Base-by-base conservation (phyloP, 768 basidiomycete species). In the Rhizopogon salebrosus region DNA sequence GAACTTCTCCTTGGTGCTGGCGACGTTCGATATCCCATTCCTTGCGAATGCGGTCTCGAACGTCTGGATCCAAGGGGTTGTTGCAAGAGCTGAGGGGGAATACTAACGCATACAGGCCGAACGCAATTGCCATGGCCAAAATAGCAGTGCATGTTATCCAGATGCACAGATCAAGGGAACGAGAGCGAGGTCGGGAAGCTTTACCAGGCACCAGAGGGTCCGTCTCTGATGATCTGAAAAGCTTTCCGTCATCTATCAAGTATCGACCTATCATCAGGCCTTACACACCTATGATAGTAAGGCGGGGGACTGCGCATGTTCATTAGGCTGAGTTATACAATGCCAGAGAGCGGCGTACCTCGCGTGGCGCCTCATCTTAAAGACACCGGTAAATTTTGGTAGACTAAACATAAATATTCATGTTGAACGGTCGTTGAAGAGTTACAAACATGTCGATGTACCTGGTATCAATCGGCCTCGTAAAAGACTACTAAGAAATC, bases 21-120 rank as follows among this genome's bases (percentile, higher is more conserved):
- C 57, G 22, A 6, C 26, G 16, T 11, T 68, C 62, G n/a, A 20
- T 52, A 24, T 23, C 41, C 64, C 64, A 66, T 22, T 59, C 54
- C 27, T 48, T 46, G 13, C 58, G 65, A 1, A 57, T 22, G 9
- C 64, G 58, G 8, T 68, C 53, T 23, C 62, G 55, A 6, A 58
- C 66, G 6, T 26, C 35, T 38, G 58, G 57, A 45, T 62, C 56
- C 0, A 24, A 39, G 8, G 62, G 58, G 40, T 63, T 54, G 13
- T 66, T 58, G 36, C 57, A 63, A 22, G 54, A 56, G 3, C 53
- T 58, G 16, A 60, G 7, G 14, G 56, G 52, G 6, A 13, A 27
- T n/a, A 6, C 4, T 23, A 6, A 42, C 6, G 14, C 26, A 18
- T 13, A 7, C 9, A 11, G 26, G 13, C 4, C 3, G 5, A 13